Percentiles rank a stretch among this genome's conserved stretches.
phyloP scores from a whole-genome alignment of 2,329 filamentous ascomycete species.

The Drechmeria coniospora region DNA sequence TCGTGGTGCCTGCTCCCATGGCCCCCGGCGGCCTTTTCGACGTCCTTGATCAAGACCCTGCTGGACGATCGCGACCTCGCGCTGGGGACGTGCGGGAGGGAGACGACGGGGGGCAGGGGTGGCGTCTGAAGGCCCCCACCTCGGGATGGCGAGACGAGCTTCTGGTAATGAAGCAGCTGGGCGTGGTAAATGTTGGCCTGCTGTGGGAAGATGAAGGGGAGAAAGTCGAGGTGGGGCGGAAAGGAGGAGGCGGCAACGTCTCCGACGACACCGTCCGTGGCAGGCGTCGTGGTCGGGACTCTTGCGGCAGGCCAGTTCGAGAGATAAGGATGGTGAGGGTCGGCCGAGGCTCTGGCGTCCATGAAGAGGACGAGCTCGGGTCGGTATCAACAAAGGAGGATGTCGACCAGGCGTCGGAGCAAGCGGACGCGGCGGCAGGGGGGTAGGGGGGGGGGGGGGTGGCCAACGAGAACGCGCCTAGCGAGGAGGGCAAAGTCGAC shows the following conservation, averaged over 20 bases:
- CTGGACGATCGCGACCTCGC: slow-evolving; percentile 43
- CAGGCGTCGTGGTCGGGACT: too few species aligned
- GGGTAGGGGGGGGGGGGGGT: too few species aligned
- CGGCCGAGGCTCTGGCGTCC: slow-evolving; percentile 22
- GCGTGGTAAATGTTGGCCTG: slow-evolving; percentile 44
- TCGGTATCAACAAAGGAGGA: too few species aligned
- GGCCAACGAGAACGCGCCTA: too few species aligned
- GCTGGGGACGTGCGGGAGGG: slow-evolving; percentile 39
- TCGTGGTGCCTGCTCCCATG: slow-evolving; percentile 50
- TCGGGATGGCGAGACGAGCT: slow-evolving; percentile 43
- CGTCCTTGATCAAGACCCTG: slow-evolving; percentile 43
- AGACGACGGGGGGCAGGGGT: slow-evolving; percentile 39
- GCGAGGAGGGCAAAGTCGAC: too few species aligned
- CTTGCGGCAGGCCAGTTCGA: too few species aligned
- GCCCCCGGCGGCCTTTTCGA: slow-evolving; percentile 33
- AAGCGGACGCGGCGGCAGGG: too few species aligned
- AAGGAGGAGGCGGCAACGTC: slow-evolving; percentile 15
- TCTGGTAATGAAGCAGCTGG: slow-evolving; percentile 50
- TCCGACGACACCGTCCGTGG: slow-evolving; percentile 17
- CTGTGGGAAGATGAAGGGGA: slow-evolving; percentile 43
- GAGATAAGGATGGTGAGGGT: slow-evolving; percentile 23
- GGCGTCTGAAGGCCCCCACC: slow-evolving; percentile 40
- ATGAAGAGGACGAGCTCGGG: slow-evolving; percentile 15
- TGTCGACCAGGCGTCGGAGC: too few species aligned
- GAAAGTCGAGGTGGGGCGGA: slow-evolving; percentile 33